Evolutionary conservation across 2,329 filamentous ascomycete genomes (phyloP), one percentile per base, ranked within the genome.

Genomic region (Aspergillus thermomutatus): DNA sequence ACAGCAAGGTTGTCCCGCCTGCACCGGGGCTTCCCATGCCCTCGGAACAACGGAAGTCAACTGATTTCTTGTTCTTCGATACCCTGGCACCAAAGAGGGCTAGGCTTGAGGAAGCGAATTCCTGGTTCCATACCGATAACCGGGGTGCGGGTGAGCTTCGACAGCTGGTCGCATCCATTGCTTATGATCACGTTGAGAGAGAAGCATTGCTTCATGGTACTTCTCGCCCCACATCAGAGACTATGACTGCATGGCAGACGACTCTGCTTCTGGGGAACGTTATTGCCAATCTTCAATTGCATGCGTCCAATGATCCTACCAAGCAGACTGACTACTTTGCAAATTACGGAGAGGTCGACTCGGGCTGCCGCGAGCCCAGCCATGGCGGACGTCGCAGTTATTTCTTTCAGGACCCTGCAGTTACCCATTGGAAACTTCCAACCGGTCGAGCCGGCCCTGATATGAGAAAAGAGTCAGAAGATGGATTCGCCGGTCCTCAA

Each of bases 61-160:
- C 52, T 27, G 48, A 34, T 10, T 46, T 21, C 11, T 49, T 28
- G 19, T 46, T 26, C 23, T 40, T 50, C 5, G 37, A 43, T n/a
- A 21, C 17, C n/a, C 25, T 46, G 17, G 19, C 21, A n/a, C 31
- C 19, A 25, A 37, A 25, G 17, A 45, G 54, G 26, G 27, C 10
- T 9, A 60, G 60, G 41, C 21, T 61, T 3, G 54, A 57, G n/a
- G 62, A 66, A 37, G 53, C 61, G 5, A 54, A 65, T 14, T 9
- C 19, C n/a, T 69, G 66, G 66, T 69, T 68, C 21, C 65, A 63
- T 34, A 57, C 23, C 23, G 66, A 67, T 51, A 26, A 40, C 21
- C 58, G 62, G 31, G 60, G 63, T 21, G 55, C 62, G 9, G 50
- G 55, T 7, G 25, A 55, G 11, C 50, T 66, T 48, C 66, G 63